phyloP scores from a whole-genome alignment of 2,329 filamentous ascomycete species.

The Fusarium camptoceras region DNA sequence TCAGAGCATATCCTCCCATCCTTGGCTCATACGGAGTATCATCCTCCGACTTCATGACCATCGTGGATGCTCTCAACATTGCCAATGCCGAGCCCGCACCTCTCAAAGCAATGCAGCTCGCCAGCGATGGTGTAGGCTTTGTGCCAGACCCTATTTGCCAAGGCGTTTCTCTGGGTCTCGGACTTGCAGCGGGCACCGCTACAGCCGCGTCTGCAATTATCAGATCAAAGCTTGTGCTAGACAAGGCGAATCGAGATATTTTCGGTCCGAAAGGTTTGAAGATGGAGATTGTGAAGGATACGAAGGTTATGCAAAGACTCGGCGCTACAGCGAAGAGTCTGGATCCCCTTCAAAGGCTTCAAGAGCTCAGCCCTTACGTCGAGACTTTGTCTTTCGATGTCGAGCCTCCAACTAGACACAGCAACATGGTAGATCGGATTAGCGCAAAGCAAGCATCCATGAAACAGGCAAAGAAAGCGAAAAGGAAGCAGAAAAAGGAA shows the following conservation, averaged over 20 bases:
- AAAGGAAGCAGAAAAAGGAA: conserved; percentile 9
- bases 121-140: conserved; percentile 10
- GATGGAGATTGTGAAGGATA: conserved; percentile 17
- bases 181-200: conserved; percentile 7
- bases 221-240: conserved; percentile 6
- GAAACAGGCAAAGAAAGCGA: conserved; percentile 7
- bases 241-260: not conserved
- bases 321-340: conserved; percentile 4
- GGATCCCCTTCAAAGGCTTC: not conserved
- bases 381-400: conserved; percentile 11
- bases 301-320: conserved; percentile 11
- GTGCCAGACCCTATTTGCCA: conserved; percentile 9
- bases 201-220: conserved; percentile 18
- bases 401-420: not conserved
- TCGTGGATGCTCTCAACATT: conserved; percentile 5
- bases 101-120: conserved; percentile 10
- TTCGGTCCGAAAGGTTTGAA: conserved; percentile 12
- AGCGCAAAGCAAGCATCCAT: conserved; percentile 20
- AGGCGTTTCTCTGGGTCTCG: conserved; percentile 10
- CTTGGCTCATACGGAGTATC: conserved; percentile 4
- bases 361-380: not conserved
- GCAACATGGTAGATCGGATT: conserved; percentile 15
- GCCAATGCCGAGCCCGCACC: conserved; percentile 10
- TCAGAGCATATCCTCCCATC: conserved; percentile 16
- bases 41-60: not conserved